Evolutionary conservation across 768 basidiomycete species (phyloP).

Genomic region (Kwoniella bestiolae): DNA sequence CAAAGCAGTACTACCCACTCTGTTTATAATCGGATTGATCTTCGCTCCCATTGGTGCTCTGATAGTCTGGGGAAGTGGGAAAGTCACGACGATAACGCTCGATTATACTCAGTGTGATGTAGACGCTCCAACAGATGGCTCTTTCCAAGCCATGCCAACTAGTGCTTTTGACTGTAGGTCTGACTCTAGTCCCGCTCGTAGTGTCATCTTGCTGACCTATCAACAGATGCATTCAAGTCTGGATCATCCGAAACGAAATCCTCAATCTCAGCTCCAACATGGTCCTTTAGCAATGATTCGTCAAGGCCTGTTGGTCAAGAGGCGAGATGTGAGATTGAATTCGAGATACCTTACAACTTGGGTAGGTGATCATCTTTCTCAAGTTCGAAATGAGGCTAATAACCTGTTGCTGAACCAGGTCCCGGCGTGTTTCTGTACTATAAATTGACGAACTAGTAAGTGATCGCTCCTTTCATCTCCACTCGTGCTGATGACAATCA

Average conservation of each 20-base stretch:
- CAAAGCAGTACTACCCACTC: constrained; percentile 92
- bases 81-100: constrained; percentile 89
- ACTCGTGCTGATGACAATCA: constrained; percentile 6
- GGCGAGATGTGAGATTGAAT: constrained; percentile 76
- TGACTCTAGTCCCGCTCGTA: neutral
- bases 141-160: constrained; percentile 65
- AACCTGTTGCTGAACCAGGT: constrained; percentile 38
- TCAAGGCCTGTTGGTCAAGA: constrained; percentile 60
- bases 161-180: constrained; percentile 53
- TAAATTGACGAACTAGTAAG: constrained; percentile 63
- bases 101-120: constrained; percentile 94
- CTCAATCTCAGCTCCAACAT: constrained; percentile 66
- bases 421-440: constrained; percentile 89
- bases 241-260: constrained; percentile 50
- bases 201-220: neutral
- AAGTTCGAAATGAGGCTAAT: neutral
- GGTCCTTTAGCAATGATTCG: constrained; percentile 69
- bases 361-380: constrained; percentile 30
- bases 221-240: constrained; percentile 58
- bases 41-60: constrained; percentile 96
- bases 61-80: constrained; percentile 84
- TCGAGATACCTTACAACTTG: constrained; percentile 79
- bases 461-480: neutral
- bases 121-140: constrained; percentile 60
- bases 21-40: constrained; percentile 90